phyloP scores from a whole-genome alignment of 2,329 filamentous ascomycete species.

The Zymoseptoria passerinii region DNA sequence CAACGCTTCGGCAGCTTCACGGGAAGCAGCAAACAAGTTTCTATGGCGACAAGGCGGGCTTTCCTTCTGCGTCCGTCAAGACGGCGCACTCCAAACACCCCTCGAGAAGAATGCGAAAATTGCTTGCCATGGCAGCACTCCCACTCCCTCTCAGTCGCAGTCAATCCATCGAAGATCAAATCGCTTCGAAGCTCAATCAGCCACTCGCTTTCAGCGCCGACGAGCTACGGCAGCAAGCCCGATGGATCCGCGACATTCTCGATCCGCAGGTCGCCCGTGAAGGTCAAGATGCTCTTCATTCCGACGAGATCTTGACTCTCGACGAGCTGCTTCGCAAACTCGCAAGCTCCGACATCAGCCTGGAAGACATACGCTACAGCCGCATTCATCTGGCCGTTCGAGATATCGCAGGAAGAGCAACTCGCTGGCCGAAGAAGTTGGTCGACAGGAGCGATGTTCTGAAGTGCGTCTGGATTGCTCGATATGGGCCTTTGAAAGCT shows the following conservation, averaged over 20 bases:
- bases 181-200: neutral
- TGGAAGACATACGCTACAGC: slow-evolving; percentile 34
- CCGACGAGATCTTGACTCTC: slow-evolving; percentile 38
- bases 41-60: neutral
- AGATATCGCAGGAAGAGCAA: slow-evolving; percentile 37
- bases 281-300: slow-evolving; percentile 35
- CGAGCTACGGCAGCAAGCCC: slow-evolving; percentile 31
- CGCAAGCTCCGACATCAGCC: slow-evolving; percentile 22
- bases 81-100: too few relatives aligned
- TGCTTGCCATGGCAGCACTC: neutral
- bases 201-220: slow-evolving; percentile 14
- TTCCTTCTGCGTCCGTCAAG: neutral
- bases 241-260: slow-evolving; percentile 42
- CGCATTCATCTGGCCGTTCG: slow-evolving; percentile 40
- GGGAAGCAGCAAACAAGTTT: neutral
- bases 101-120: too few relatives aligned
- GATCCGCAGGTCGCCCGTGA: slow-evolving; percentile 39
- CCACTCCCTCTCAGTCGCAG: neutral
- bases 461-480: slow-evolving; percentile 31
- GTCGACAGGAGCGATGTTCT: slow-evolving; percentile 40
- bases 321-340: slow-evolving; percentile 35
- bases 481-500: slow-evolving; percentile 32
- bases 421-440: slow-evolving; percentile 39
- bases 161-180: neutral
- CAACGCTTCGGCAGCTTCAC: neutral